These are phyloP conservation scores for Blastobotrys attinorum DNA, from an alignment of 805 yeast species.

Conservation along the genomic window DNA sequence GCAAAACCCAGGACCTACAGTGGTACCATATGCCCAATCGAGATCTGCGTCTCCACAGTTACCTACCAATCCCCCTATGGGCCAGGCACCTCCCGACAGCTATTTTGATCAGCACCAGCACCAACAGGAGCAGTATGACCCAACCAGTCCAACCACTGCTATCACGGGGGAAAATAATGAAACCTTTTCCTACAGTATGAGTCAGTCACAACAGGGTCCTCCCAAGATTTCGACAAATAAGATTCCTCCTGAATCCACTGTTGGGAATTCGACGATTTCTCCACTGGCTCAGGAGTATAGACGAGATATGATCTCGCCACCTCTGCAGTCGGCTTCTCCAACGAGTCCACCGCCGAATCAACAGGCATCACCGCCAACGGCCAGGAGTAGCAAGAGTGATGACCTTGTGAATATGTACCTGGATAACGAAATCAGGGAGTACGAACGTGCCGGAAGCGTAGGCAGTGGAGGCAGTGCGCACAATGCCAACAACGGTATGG, in stretches of 20 bases:
- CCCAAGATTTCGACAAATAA: conserved; percentile 18
- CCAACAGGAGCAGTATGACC: conserved; percentile 1
- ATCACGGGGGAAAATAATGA: conserved; percentile 18
- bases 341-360: too few relatives aligned
- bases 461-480: too few relatives aligned
- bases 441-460: not conserved
- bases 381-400: not conserved
- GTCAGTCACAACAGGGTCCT: conserved; percentile 31
- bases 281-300: conserved; percentile 18
- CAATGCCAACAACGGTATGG: too few relatives aligned
- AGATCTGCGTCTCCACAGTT: too few relatives aligned
- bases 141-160: conserved; percentile 15
- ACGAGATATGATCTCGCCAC: conserved; percentile 9
- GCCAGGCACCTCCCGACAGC: too few relatives aligned
- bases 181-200: conserved; percentile 34
- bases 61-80: too few relatives aligned
- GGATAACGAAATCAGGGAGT: not conserved
- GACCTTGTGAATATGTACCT: conserved; percentile 5
- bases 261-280: conserved; percentile 13
- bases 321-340: not conserved
- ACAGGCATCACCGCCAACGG: not conserved
- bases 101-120: conserved; percentile 6
- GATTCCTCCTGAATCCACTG: conserved; percentile 17
- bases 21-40: conserved; percentile 6
- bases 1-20: conserved; percentile 7